Evolutionary conservation across 2,329 filamentous ascomycete species (phyloP), one percentile per base, ranked within the genome.

Genomic region (Pseudogymnoascus sp.): DNA sequence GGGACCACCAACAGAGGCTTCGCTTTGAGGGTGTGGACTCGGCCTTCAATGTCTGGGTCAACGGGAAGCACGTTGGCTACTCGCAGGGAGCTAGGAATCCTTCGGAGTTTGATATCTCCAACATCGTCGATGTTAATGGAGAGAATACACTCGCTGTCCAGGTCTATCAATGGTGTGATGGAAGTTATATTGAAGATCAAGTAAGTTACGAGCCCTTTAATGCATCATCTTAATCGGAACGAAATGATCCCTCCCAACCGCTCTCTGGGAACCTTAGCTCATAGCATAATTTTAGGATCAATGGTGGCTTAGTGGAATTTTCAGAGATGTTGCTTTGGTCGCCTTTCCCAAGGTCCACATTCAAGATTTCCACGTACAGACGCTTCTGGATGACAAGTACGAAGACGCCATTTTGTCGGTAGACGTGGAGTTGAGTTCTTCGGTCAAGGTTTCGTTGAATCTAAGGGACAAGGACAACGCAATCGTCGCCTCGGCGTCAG

Each of bases 1-100:
- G 74, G 42, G 64, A 66, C 28, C 70, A 74, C 21, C 79, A 83
- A 62, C 71, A 83, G 35, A 75, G 82, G 23, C 70, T 85, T 8
- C 73, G 82, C 25, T 84, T 84, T 62, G 82, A 84, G 64, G 82
- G 82, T 1, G 82, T 84, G 1, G 82, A 84, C 65, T 80, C 79
- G 64, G 78, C 82, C 0, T 85, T 81, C 65, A 81, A 84, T 69
- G 73, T 84, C 5, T 85, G 78, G 77, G 71, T 85, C 2, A 85
- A 85, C 66, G 81, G 81, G 0, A 74, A 77, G 59, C 74, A 80
- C 63, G 75, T 84, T 11, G 82, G 83, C 6, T 85, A 84, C 68
- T 79, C 78, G 23, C 82, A 85, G 67, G 83, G 82, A 14, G 79
- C 79, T 31, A 75, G 83, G 31, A 84, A 84, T 66, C 79, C 83